Base-by-base conservation (phyloP, 2,329 filamentous ascomycete species). In the Venturiaceae sp. region DNA sequence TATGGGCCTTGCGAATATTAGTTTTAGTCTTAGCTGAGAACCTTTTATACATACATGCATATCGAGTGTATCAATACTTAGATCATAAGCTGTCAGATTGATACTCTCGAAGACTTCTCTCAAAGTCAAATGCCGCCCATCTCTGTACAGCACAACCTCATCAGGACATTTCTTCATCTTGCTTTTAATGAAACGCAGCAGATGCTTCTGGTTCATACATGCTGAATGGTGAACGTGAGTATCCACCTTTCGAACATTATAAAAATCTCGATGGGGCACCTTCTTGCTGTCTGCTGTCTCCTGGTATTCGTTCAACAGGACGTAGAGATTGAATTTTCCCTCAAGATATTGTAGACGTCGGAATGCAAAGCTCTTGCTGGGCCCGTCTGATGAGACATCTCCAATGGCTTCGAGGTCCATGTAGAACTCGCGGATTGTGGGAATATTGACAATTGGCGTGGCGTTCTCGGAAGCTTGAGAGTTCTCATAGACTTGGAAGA, bases 191-290 rank as follows among this genome's bases (percentile, higher is more conserved):
- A 99, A 99, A 58, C 94, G 90, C 61, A 99, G 78, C 59, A 99
- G 76, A 80, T 99, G 94, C 75, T 99, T 99, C 73, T 99, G 94
- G 69, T 99, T 99, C 94, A 99, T 99, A 71, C 94, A 99, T 26
- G 94, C 94, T 16, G 94, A 99, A 72, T 99, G 94, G 70, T 99
- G 94, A 65, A 99, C 94, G 80, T 99, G 94, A 8, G 94, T 99
- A 69, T 99, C 94, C 55, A 99, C 94, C 72, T 99, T 99, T 69
- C 94, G 83, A 53, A 99, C 94, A 69, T 99, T 99, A 78, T 99
- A 99, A 69, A 99, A 99, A 73, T 99, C 94, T 76, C 94, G 85
- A 73, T 99, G 94, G 2, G 94, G 94, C 58, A 97, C 94, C 66
- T 89, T 92, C 72, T 99, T 99, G 71, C 90, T 96, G 76, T 99